These are phyloP conservation scores for Paxillus rubicundulus DNA, from an alignment of 768 basidiomycete genomes.

Conservation along the genomic window DNA sequence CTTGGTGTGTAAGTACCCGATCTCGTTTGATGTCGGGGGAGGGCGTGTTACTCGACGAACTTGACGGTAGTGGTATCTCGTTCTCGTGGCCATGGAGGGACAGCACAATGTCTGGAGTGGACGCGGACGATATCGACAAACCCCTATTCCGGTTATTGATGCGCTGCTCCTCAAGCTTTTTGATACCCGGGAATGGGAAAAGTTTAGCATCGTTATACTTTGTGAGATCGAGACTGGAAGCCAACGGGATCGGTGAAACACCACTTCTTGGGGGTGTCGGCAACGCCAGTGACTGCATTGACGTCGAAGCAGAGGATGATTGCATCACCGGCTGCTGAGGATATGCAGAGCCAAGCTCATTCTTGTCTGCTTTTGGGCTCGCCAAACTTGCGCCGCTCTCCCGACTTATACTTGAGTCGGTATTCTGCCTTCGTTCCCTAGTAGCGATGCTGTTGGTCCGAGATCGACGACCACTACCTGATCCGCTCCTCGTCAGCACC, in stretches of 20 bases:
- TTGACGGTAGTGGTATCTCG: conserved; percentile 41
- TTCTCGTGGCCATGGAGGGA: conserved; percentile 45
- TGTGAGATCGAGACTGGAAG: conserved; percentile 64
- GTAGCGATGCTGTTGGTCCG: conserved; percentile 73
- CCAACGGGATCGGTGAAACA: conserved; percentile 76
- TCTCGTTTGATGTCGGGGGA: conserved; percentile 54
- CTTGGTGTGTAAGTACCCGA: conserved; percentile 63
- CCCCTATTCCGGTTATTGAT: conserved; percentile 51
- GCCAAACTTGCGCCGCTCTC: conserved; percentile 74
- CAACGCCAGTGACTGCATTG: conserved; percentile 58
- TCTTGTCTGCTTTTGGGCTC: conserved; percentile 59
- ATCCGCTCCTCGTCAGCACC: conserved; percentile 63
- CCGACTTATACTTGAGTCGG: conserved; percentile 69
- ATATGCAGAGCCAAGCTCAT: conserved; percentile 36
- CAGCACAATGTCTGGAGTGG: conserved; percentile 47
- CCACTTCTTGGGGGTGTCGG: conserved; percentile 53
- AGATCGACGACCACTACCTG: conserved; percentile 69
- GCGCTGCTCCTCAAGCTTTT: conserved; percentile 71
- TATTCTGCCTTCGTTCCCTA: conserved; percentile 64
- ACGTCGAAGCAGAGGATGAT: conserved; percentile 65
- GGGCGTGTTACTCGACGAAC: conserved; percentile 50
- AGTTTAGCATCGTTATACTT: conserved; percentile 78
- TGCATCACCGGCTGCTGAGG: conserved; percentile 55
- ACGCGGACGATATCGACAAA: conserved; percentile 42
- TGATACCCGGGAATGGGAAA: conserved; percentile 87